Base-by-base conservation (phyloP, 257 asterid species). In the Forsythia viridissima region DNA sequence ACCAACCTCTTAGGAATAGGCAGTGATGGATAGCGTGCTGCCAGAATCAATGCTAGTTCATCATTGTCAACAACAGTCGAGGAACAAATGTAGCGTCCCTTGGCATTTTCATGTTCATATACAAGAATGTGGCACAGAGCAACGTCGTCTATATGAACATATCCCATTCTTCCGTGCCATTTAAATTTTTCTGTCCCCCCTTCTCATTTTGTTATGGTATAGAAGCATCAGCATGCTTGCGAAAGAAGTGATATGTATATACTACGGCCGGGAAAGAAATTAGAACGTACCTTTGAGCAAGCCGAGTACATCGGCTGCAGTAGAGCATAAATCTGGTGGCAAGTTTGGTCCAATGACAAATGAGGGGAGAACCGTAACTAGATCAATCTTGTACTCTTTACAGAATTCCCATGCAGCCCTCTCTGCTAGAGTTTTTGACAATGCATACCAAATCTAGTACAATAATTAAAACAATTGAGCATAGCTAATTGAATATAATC, bases 111-210 rank as follows among this genome's bases (percentile, higher is more conserved):
- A 1, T 76, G 84, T 91, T 95, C 97, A 20, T 85, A 93, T 3
- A 88, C 84, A 30, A 93, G 89, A 78, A 93, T 90, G 75, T 95
- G 99, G 84, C 91, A 81, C 18, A 71, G 41, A 2, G 97, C 98
- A 20, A 95, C 99, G 36, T 95, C 99, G 10, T 95, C 99, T 1
- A 95, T 92, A 79, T 95, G 97, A 38, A 93, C 98, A 72, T 92
- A 95, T 70, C 97, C 97, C 98, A 95, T 95, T 82, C 98, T 86
- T 80, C 99, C 99, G 67, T 93, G 93, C 87, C 88, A 83, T 8
- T 89, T 82, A 42, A 95, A 95, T 79, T 84, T 95, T 18, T 87
- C 85, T 0, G 85, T 90, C 83, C 87, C 94, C 24, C 97, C 98
- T 92, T 80, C 44, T 16, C n/a, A 6, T 73, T 48, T 72, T 44